phyloP scores from a whole-genome alignment of 1,139 yeast genomes.

The Zhuliangozyma blackwelliae region DNA sequence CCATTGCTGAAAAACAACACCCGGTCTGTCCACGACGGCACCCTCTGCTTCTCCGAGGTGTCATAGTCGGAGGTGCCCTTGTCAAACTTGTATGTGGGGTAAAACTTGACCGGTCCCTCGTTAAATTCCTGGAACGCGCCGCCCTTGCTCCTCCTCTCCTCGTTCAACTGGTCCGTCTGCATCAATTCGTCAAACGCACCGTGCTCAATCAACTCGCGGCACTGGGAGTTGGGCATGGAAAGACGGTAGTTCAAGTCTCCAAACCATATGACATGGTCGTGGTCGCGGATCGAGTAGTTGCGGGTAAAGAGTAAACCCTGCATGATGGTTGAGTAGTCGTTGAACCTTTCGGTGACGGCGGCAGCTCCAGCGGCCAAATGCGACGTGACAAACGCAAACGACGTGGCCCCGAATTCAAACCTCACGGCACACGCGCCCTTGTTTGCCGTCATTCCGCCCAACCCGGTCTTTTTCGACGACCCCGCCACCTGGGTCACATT shows the following conservation, averaged over 20 bases:
- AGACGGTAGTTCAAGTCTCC: conserved; percentile 95
- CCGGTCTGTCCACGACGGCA: conserved; percentile 97
- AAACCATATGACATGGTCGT: conserved; percentile 86
- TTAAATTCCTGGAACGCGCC: conserved; percentile 74
- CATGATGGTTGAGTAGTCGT: conserved; percentile 78
- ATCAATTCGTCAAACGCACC: conserved; percentile 50
- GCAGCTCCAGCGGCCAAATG: conserved; percentile 92
- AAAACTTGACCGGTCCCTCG: conserved; percentile 74
- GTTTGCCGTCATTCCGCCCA: conserved; percentile 89
- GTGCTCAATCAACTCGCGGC: conserved; percentile 50
- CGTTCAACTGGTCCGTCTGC: conserved; percentile 75
- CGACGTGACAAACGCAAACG: conserved; percentile 79
- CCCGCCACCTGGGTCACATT: conserved; percentile 75
- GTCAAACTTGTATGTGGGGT: conserved; percentile 93
- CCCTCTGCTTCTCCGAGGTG: conserved; percentile 84
- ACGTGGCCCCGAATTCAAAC: conserved; percentile 70
- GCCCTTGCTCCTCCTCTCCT: conserved; percentile 61
- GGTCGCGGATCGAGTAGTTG: conserved; percentile 67
- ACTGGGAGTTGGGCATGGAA: conserved; percentile 69
- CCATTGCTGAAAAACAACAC: conserved; percentile 46
- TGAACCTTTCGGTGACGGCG: conserved; percentile 82
- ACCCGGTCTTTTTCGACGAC: conserved; percentile 78
- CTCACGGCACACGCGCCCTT: conserved; percentile 91
- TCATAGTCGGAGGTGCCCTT: conserved; percentile 83
- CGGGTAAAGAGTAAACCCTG: conserved; percentile 76